Percentiles rank a stretch among this genome's conserved stretches.
phyloP scores from a whole-genome alignment of 1,284 basidiomycete species.

The Ustilago tritici region DNA sequence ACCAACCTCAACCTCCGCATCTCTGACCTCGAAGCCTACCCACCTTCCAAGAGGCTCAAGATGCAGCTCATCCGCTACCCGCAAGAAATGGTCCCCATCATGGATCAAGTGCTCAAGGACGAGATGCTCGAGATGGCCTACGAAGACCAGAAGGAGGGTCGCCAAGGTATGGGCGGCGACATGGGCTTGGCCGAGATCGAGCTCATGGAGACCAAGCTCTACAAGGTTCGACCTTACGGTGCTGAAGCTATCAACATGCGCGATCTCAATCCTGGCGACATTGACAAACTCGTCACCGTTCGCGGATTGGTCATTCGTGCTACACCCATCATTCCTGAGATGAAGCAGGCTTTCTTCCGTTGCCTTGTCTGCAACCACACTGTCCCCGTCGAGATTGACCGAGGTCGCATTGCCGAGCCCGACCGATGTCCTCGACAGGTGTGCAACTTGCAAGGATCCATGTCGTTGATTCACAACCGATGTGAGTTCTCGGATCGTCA shows the following conservation, averaged over 20 bases:
- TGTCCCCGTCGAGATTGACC: slow-evolving; percentile 92
- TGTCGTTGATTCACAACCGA: slow-evolving; percentile 95
- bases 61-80: slow-evolving; percentile 83
- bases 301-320: slow-evolving; percentile 97
- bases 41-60: slow-evolving; percentile 81
- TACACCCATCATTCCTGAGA: slow-evolving; percentile 97
- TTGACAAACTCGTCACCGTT: slow-evolving; percentile 83
- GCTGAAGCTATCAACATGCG: slow-evolving; percentile 74
- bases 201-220: slow-evolving; percentile 74
- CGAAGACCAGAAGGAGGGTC: slow-evolving; percentile 78
- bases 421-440: slow-evolving; percentile 89
- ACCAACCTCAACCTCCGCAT: slow-evolving; percentile 92
- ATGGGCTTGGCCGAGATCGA: slow-evolving; percentile 73
- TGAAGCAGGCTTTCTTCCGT: slow-evolving; percentile 97
- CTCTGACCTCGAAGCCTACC: slow-evolving; percentile 87
- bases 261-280: slow-evolving; percentile 67
- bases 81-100: slow-evolving; percentile 94
- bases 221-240: slow-evolving; percentile 92
- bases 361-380: slow-evolving; percentile 96
- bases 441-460: slow-evolving; percentile 86
- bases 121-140: slow-evolving; percentile 71
- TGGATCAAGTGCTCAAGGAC: slow-evolving; percentile 95
- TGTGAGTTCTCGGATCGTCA: slow-evolving; percentile 96
- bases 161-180: slow-evolving; percentile 77
- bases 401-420: slow-evolving; percentile 94